These are phyloP conservation scores for Coniochaeta prunicola DNA, from an alignment of 2,329 filamentous ascomycete species.

Conservation along the genomic window DNA sequence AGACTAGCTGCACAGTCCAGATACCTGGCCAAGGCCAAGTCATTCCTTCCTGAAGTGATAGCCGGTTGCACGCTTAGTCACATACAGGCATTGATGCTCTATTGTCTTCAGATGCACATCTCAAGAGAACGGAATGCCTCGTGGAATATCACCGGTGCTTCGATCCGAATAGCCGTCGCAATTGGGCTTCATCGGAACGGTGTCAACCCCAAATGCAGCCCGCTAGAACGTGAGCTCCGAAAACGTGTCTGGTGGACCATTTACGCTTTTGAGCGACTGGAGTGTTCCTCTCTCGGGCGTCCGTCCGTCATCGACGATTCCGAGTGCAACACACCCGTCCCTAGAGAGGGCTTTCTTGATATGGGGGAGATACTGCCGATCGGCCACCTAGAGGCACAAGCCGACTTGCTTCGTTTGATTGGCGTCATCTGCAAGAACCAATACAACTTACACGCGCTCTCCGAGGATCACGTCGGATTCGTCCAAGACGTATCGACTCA, in stretches of 20 bases:
- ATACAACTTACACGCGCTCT: constrained; percentile 13
- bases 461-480: constrained; percentile 9
- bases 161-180: constrained; percentile 11
- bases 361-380: constrained; percentile 13
- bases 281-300: constrained; percentile 22
- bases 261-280: constrained; percentile 22
- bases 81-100: constrained; percentile 13
- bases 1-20: background rate
- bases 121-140: constrained; percentile 11
- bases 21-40: constrained; percentile 8
- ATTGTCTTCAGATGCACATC: constrained; percentile 12
- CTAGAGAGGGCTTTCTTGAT: constrained; percentile 17
- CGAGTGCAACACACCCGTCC: constrained; percentile 19
- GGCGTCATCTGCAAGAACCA: constrained; percentile 20
- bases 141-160: constrained; percentile 13
- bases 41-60: constrained; percentile 9
- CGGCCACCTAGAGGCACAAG: constrained; percentile 13
- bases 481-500: constrained; percentile 14
- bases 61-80: constrained; percentile 9
- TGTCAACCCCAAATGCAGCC: constrained; percentile 1
- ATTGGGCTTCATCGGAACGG: constrained; percentile 12
- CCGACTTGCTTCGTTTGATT: constrained; percentile 15
- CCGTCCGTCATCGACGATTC: constrained; percentile 21
- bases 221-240: constrained; percentile 16
- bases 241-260: constrained; percentile 24